Evolutionary conservation across 2,329 filamentous ascomycete genomes (phyloP), one percentile per base, ranked within the genome.

Genomic region (Xylariaceae sp.): DNA sequence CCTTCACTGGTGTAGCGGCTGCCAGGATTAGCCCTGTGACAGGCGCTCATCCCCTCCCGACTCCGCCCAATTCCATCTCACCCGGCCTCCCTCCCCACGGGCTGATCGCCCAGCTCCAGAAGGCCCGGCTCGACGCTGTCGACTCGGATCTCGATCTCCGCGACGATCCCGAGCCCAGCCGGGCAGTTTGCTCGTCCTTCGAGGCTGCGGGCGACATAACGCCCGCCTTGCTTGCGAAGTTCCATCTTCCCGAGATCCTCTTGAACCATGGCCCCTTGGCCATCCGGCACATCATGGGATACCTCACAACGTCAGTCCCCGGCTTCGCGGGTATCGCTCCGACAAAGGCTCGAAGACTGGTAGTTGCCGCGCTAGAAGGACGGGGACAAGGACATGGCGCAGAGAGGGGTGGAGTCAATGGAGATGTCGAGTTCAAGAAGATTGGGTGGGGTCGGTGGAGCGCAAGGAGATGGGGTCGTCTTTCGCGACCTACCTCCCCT

Each of bases 371-470:
- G 44, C 68, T 97, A 50, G 90, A 97, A 67, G 85, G 85, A 53
- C 83, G 85, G 53, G 75, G 76, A 52, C 63, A 59, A 31, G 66
- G 67, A 31, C 68, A 66, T 46, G 75, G 75, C 47, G 64, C 66
- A 39, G 73, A 79, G 48, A 73, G 74, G 43, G 78, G 79, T 45
- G 76, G 76, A 40, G 59, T 75, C 45, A 71, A 81, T 46, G 81
- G 82, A 50, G 81, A 87, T 52, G 82, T 92, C 54, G 74, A 83
- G 58, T 97, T 94, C 59, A 85, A 94, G 63, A 97, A 97, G 71
- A 88, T 96, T 43, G 90, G 90, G 57, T 97, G 90, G 90, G 92
- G 92, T 43, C 81, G 88, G 50, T 98, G 90, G 90, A 85, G 94
- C 63, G 92, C 89, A 46, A 81, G 81, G 59, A 74, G 78, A 59